Evolutionary conservation across 1,284 basidiomycete genomes (phyloP), one percentile per base, ranked within the genome.

Genomic region (Ganoderma meredithae): DNA sequence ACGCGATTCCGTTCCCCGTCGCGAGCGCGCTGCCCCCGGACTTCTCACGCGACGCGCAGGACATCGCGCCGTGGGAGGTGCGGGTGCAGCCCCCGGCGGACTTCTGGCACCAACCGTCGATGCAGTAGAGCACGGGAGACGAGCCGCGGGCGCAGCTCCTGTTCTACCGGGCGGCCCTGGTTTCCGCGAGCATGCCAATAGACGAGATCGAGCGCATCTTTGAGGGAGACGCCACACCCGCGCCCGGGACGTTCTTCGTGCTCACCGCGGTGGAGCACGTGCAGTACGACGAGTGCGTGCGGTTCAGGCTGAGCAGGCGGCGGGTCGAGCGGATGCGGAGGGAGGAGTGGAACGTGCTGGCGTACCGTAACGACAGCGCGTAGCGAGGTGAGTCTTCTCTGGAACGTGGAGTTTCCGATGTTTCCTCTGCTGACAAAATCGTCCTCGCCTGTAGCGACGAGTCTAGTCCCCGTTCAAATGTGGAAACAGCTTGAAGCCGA

Each of bases 1-100:
- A 76, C 15, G 78, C 73, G 1, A 58, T 80, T 10, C 79, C 79
- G 15, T 82, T 81, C 69, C 73, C 78, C 5, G 40, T 81, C 6
- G 58, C 75, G 8, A 43, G 27, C 52, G 7, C 43, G 33, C 47
- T 52, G n/a, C 47, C 47, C 47, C 22, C 47, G 22, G 22, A 19
- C 52, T 49, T 61, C 40, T 33, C 41, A 22, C 65, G 19, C 40
- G 60, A 53, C 22, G 39, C 60, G 6, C 25, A 25, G 1, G 65
- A 67, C 36, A 56, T 63, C 22, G 66, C 19, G 13, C 25, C 39
- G 22, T 67, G 61, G 60, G 43, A 63, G 31, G 66, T n/a, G 4
- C n/a, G 3, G 9, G 65, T 66, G 8, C 27, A 31, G 33, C 53
- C 43, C 10, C 31, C 40, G 9, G n/a, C 15, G 55, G 6, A 39